These are phyloP conservation scores for Lecanicillium sp. DNA, from an alignment of 2,329 filamentous ascomycete species.

Conservation along the genomic window DNA sequence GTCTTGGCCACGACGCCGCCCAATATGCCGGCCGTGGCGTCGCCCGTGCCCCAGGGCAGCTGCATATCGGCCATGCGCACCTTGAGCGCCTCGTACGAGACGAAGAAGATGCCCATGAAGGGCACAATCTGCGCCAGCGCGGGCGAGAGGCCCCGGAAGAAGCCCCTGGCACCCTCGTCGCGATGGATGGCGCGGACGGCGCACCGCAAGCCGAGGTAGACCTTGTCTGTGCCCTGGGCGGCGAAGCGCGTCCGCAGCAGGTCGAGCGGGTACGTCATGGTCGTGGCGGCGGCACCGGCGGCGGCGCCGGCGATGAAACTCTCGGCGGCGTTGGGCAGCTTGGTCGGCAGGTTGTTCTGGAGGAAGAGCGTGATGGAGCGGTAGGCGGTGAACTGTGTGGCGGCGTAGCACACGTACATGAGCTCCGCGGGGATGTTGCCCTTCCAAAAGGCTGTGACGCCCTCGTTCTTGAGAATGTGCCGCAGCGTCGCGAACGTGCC, in stretches of 20 bases:
- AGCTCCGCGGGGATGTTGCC: conserved; percentile 94
- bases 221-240: conserved; percentile 70
- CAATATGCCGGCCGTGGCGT: conserved; percentile 73
- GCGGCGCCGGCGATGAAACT: conserved; percentile 78
- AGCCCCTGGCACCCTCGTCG: conserved; percentile 70
- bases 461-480: conserved; percentile 73
- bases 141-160: conserved; percentile 80
- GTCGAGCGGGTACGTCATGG: conserved; percentile 84
- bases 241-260: conserved; percentile 90
- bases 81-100: conserved; percentile 73
- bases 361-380: conserved; percentile 64
- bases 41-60: conserved; percentile 66
- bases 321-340: conserved; percentile 59
- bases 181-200: conserved; percentile 66
- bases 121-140: conserved; percentile 83
- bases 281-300: conserved; percentile 77
- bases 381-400: conserved; percentile 85
- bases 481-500: conserved; percentile 70
- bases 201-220: conserved; percentile 66
- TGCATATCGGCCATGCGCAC: conserved; percentile 46
- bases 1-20: conserved; percentile 83
- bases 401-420: conserved; percentile 87
- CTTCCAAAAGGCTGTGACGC: conserved; percentile 86
- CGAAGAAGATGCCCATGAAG: conserved; percentile 96
- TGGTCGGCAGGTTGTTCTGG: conserved; percentile 35